These are phyloP conservation scores for Aspergillus sp. DNA, from an alignment of 2,329 filamentous ascomycete species.

Conservation along the genomic window DNA sequence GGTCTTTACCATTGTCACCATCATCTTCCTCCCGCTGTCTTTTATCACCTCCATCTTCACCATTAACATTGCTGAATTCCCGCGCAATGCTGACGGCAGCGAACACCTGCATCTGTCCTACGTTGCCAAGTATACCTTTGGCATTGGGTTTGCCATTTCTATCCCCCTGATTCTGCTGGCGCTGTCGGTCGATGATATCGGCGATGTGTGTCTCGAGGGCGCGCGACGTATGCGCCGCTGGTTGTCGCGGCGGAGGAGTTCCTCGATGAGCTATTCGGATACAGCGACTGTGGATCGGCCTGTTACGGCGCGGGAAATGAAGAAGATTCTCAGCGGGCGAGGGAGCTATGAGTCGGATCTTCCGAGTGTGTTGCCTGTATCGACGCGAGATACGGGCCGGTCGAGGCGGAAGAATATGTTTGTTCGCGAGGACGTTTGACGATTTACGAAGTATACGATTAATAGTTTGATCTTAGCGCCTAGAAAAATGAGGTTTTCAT, in stretches of 20 bases:
- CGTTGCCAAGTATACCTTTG: conserved; percentile 56
- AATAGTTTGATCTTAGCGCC: too few relatives aligned
- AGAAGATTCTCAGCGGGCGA: conserved; percentile 24
- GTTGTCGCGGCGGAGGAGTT: conserved; percentile 15
- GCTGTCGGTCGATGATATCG: conserved; percentile 44
- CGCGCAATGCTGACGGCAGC: conserved; percentile 27
- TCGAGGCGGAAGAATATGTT: too few relatives aligned
- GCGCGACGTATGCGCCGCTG: conserved; percentile 22
- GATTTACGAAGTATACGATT: too few relatives aligned
- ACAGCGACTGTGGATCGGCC: conserved; percentile 1
- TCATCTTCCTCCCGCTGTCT: conserved; percentile 55
- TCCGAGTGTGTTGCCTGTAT: conserved; percentile 18
- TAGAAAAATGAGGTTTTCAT: too few relatives aligned
- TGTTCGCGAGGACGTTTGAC: too few relatives aligned
- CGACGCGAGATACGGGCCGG: too few relatives aligned
- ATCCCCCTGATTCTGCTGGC: conserved; percentile 50
- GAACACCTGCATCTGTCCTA: conserved; percentile 46
- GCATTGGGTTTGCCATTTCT: conserved; percentile 53
- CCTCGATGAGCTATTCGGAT: background rate
- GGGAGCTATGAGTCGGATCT: conserved; percentile 26
- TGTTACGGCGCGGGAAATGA: conserved; percentile 20
- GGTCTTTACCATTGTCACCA: conserved; percentile 60
- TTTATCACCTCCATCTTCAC: conserved; percentile 58
- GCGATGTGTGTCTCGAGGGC: conserved; percentile 27
- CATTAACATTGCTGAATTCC: conserved; percentile 53